Evolutionary conservation across 108 stramenopile genomes (phyloP).

Genomic region (Cyclotella cryptica): DNA sequence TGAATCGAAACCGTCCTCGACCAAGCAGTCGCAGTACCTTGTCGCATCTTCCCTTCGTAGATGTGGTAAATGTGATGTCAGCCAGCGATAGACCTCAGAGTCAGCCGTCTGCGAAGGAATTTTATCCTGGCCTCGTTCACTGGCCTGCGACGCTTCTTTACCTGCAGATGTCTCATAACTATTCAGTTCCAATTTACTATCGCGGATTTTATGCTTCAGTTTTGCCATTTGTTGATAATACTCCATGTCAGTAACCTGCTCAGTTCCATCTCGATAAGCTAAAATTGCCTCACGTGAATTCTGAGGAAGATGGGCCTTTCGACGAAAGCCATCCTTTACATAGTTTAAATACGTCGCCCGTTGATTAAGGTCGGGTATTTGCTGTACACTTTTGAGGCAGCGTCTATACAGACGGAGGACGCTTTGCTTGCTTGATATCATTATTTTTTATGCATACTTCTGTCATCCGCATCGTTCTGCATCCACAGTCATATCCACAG

Average conservation of each 20-base stretch:
- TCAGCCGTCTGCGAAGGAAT: not conserved
- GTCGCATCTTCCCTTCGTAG: slow-evolving; percentile 42
- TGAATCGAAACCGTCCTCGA: slow-evolving; percentile 56
- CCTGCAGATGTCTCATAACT: not conserved
- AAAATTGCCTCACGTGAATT: slow-evolving; percentile 38
- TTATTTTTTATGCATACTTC: not conserved
- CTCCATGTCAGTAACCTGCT: slow-evolving; percentile 62
- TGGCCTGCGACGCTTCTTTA: not conserved
- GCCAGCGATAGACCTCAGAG: slow-evolving; percentile 25
- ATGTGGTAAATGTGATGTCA: slow-evolving; percentile 44
- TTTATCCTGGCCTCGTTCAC: no score
- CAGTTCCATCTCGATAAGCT: slow-evolving; percentile 50
- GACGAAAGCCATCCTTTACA: slow-evolving; percentile 49
- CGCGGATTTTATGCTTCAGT: slow-evolving; percentile 1
- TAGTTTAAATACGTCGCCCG: slow-evolving; percentile 43
- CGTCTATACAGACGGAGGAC: slow-evolving; percentile 45
- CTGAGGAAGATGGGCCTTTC: slow-evolving; percentile 18
- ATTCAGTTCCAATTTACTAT: not conserved
- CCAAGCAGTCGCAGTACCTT: slow-evolving; percentile 32
- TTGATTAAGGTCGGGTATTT: slow-evolving; percentile 48
- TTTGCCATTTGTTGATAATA: slow-evolving; percentile 56
- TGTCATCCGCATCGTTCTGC: no score
- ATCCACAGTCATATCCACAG: no score
- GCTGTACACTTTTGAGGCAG: slow-evolving; percentile 39
- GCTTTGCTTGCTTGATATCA: not conserved